phyloP scores from a whole-genome alignment of 78 protist species.

The Guillardia theta region DNA sequence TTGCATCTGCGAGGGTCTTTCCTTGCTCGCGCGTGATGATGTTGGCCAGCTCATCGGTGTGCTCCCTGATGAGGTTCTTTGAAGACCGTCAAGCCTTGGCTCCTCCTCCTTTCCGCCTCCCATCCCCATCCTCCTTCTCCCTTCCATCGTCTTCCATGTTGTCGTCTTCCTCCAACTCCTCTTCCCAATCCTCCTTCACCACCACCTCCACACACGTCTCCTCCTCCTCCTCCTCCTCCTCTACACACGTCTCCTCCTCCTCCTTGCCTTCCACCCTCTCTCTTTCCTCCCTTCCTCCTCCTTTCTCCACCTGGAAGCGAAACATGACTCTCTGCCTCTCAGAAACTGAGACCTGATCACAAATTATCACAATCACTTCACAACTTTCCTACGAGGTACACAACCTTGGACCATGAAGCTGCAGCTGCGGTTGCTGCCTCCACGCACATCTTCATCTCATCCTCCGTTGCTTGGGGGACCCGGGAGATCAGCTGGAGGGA shows the following conservation, averaged over 20 bases:
- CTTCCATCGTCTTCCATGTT: too few species aligned
- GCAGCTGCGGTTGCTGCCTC: not conserved
- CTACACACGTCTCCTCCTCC: too few species aligned
- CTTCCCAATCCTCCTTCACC: too few species aligned
- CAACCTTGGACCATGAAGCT: not conserved
- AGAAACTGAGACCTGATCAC: not conserved
- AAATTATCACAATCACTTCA: not conserved
- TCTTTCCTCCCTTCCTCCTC: too few species aligned
- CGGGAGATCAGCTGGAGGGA: not conserved
- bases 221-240: too few species aligned
- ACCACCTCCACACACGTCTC: too few species aligned
- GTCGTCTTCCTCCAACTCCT: too few species aligned
- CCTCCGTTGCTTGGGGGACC: not conserved
- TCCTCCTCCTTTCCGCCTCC: too few species aligned
- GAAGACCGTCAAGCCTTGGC: too few species aligned
- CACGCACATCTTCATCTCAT: not conserved
- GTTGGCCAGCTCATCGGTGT: slow-evolving; percentile 35
- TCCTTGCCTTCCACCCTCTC: too few species aligned
- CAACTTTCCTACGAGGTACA: not conserved
- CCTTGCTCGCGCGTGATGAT: slow-evolving; percentile 78
- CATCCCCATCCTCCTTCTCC: too few species aligned
- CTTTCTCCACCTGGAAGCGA: too few species aligned
- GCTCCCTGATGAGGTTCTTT: slow-evolving; percentile 75
- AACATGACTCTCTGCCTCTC: slow-evolving; percentile 73
- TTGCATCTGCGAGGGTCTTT: slow-evolving; percentile 93